Evolutionary conservation across 352 stramenopile species (phyloP), one percentile per base, ranked within the genome.

Genomic region (Phytophthora nicotianae): DNA sequence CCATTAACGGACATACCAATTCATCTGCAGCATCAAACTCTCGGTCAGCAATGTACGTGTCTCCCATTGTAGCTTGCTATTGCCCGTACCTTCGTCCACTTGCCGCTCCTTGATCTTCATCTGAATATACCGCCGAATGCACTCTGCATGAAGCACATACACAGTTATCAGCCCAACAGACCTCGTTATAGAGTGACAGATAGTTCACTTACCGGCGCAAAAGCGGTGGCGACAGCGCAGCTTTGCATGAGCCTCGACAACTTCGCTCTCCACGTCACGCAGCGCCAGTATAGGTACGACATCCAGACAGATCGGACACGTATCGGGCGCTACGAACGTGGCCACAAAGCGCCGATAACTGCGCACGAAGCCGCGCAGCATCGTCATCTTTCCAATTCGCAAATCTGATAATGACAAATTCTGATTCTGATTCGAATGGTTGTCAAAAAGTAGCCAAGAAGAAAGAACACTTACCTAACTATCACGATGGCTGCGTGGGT

Each of bases 301-400:
- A n/a, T 91, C 79, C 47, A 90, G 49, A 37, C 82, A 91, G 43
- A 91, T 88, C 35, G 78, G 75, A 50, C 82, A 91, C 46, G 26
- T 57, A 38, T 62, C 50, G 0, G 73, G 75, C 27, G 64, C 17
- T 21, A 77, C 58, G 19, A 90, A 54, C 42, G 81, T 78, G 50
- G 79, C 79, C 40, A 76, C 69, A 9, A 86, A 61, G 17, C 79
- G 79, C 35, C 77, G 69, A 37, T 79, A 86, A 32, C 77, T 62
- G 49, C 79, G 81, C 55, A 88, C 64, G 23, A 90, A 64, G n/a
- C 69, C 46, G 41, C 71, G 65, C 40, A 88, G 48, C 40, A 87
- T 40, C 19, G 73, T 67, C 62, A 81, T 75, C 5, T 49, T 24
- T 48, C 37, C 19, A 57, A n/a, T 21, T 41, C 6, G 21, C 26